A percentile compares a stretch with the other conserved stretches of the same genome.
Evolutionary conservation across 179 eudicot species (phyloP).

Genomic region (Beta corolliflora): DNA sequence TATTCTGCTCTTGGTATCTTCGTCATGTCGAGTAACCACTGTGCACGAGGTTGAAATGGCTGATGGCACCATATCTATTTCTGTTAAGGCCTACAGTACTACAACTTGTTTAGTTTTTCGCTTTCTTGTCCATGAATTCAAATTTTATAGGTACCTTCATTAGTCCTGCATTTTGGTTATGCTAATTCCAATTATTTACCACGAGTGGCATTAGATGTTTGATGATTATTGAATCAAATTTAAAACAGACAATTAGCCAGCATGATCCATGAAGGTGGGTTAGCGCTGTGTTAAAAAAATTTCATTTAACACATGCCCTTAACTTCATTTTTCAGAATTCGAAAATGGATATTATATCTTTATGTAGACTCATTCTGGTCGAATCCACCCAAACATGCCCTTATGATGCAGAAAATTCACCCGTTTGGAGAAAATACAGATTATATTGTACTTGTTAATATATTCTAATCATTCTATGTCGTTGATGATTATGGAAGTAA

Average conservation of each 20-base stretch:
- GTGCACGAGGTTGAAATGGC: not conserved
- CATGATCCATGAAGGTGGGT: not conserved
- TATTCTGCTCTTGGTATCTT: not conserved
- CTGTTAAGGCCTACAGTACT: not conserved
- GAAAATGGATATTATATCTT: no score
- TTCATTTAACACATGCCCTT: no score
- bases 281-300: not conserved
- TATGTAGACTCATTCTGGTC: no score
- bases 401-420: not conserved
- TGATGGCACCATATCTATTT: no score
- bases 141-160: no score
- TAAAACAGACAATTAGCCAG: not conserved
- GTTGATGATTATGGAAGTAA: not conserved
- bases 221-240: not conserved
- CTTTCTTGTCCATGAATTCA: no score
- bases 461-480: not conserved
- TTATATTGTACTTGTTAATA: not conserved
- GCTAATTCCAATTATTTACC: not conserved
- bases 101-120: not conserved
- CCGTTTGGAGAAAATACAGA: not conserved
- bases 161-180: no score
- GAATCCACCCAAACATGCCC: not conserved
- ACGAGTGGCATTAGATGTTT: not conserved
- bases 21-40: not conserved
- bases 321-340: no score